phyloP scores from a whole-genome alignment of 2,329 filamentous ascomycete species.

The Hymenoscyphus fraxineus region DNA sequence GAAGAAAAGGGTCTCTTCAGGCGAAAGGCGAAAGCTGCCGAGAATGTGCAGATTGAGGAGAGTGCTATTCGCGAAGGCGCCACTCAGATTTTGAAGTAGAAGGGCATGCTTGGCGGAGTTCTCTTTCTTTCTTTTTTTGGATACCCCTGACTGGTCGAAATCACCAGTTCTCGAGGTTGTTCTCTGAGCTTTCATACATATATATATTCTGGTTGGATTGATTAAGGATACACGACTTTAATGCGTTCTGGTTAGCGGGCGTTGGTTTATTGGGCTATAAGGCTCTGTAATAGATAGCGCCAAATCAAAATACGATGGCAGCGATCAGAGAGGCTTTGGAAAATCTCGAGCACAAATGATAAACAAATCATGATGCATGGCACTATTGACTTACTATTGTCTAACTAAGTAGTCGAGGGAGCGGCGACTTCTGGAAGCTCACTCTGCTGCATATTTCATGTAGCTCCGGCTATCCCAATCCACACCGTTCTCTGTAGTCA shows the following conservation, averaged over 20 bases:
- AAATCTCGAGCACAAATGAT: background rate
- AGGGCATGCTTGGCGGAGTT: constrained; percentile 6
- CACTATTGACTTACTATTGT: no score
- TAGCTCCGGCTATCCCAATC: no score
- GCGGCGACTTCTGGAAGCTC: no score
- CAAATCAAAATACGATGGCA: background rate
- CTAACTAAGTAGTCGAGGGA: no score
- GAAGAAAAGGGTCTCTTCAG: constrained; percentile 20
- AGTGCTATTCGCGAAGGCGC: constrained; percentile 14
- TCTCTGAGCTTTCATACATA: background rate
- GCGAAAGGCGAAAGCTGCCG: constrained; percentile 13
- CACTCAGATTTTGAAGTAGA: constrained; percentile 17
- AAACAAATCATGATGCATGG: background rate
- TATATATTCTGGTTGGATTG: background rate
- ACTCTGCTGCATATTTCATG: no score
- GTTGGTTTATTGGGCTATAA: background rate
- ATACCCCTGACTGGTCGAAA: background rate
- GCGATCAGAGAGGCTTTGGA: background rate
- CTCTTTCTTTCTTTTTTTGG: background rate
- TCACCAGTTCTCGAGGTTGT: background rate
- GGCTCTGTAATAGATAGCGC: background rate
- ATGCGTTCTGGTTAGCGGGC: constrained; percentile 6
- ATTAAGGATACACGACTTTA: background rate
- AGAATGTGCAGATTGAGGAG: background rate
- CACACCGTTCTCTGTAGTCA: no score